Evolutionary conservation across 768 basidiomycete species (phyloP).

Genomic region (Jaapia argillacea): DNA sequence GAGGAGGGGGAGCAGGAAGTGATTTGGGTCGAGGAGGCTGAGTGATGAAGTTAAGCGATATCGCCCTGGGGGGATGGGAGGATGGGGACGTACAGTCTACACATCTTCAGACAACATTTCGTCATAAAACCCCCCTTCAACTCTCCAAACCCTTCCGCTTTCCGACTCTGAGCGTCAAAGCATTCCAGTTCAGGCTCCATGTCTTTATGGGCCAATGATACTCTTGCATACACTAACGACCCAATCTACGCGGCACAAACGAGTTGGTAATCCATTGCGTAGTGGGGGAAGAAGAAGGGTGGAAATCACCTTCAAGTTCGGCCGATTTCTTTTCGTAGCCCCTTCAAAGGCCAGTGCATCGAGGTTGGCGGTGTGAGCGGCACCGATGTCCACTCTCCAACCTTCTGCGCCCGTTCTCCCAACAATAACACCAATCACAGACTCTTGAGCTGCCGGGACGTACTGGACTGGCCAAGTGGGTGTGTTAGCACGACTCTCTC

Average conservation of each 20-base stretch:
- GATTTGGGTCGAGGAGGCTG: constrained; percentile 71
- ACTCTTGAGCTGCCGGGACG: constrained; percentile 81
- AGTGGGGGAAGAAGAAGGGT: neutral
- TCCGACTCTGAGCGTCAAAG: constrained; percentile 87
- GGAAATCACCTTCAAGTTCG: constrained; percentile 71
- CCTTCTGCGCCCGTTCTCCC: constrained; percentile 82
- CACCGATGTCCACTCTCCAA: constrained; percentile 90
- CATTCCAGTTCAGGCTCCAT: constrained; percentile 99
- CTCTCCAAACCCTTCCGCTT: constrained; percentile 89
- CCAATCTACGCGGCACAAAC: constrained; percentile 52
- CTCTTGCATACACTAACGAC: constrained; percentile 81
- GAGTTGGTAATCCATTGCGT: neutral
- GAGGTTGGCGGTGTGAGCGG: constrained; percentile 74
- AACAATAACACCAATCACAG: constrained; percentile 75
- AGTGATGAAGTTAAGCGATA: constrained; percentile 2
- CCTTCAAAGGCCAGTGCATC: constrained; percentile 94
- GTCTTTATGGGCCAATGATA: constrained; percentile 90
- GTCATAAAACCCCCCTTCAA: constrained; percentile 83
- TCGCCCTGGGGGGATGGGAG: constrained; percentile 1
- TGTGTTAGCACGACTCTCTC: too few relatives aligned
- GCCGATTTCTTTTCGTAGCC: constrained; percentile 89
- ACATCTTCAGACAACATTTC: constrained; percentile 75
- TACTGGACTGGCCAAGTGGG: too few relatives aligned
- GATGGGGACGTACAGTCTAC: constrained; percentile 59
- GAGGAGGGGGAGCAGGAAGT: constrained; percentile 75